Evolutionary conservation across 108 stramenopile species (phyloP).

Genomic region (Skeletonema grethae): DNA sequence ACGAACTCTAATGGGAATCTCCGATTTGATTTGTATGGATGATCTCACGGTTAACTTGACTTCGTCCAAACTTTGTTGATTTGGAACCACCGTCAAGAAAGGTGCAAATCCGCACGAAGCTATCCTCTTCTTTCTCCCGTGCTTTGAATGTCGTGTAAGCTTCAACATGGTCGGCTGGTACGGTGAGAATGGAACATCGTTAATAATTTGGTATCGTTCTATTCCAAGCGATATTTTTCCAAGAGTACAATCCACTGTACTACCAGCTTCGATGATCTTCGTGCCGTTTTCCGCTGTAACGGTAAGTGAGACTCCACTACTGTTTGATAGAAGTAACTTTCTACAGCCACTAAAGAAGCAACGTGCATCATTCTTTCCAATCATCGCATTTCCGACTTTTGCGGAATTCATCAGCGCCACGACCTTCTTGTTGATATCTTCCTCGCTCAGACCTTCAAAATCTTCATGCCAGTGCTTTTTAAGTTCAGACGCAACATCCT

Average conservation of each 20-base stretch:
- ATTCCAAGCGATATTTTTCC: background rate
- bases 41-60: background rate
- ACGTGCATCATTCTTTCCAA: background rate
- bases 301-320: background rate
- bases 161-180: slow-evolving; percentile 1
- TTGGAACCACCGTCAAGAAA: slow-evolving; percentile 1
- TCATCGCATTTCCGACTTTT: background rate
- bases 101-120: background rate
- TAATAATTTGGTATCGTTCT: background rate
- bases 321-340: background rate
- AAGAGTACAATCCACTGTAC: background rate
- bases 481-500: slow-evolving; percentile 8
- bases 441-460: background rate
- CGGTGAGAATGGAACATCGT: background rate
- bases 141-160: background rate
- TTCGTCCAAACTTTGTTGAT: slow-evolving; percentile 3
- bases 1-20: background rate
- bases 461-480: background rate
- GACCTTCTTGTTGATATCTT: background rate
- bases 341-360: background rate
- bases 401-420: background rate
- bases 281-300: background rate
- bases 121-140: background rate
- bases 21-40: background rate
- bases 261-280: background rate